phyloP scores from a whole-genome alignment of 441 rosid species.

The Arabidopsis lyrata region DNA sequence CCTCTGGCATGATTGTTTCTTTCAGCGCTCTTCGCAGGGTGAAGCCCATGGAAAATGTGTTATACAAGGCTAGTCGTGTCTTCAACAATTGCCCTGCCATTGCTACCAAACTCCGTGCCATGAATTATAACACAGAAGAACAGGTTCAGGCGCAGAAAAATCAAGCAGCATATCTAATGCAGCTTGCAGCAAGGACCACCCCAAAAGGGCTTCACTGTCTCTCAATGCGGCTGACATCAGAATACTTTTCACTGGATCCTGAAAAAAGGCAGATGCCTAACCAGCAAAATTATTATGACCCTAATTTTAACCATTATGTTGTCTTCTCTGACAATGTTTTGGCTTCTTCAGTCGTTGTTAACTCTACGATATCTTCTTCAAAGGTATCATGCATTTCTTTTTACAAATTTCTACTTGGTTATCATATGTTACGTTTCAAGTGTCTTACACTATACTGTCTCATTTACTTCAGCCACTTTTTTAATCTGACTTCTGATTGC shows the following conservation, averaged over 20 bases:
- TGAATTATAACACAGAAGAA: slow-evolving; percentile 77
- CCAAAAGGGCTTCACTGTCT: slow-evolving; percentile 96
- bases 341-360: slow-evolving; percentile 88
- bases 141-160: slow-evolving; percentile 72
- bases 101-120: slow-evolving; percentile 77
- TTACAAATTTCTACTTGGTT: background rate
- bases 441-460: slow-evolving; percentile 8
- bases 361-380: slow-evolving; percentile 79
- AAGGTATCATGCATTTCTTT: slow-evolving; percentile 50
- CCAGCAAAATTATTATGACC: slow-evolving; percentile 61
- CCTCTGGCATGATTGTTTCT: slow-evolving; percentile 38
- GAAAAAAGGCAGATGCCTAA: slow-evolving; percentile 76
- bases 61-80: slow-evolving; percentile 67
- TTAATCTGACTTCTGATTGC: slow-evolving; percentile 20
- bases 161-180: slow-evolving; percentile 69
- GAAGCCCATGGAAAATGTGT: slow-evolving; percentile 64
- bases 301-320: slow-evolving; percentile 72
- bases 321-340: slow-evolving; percentile 85
- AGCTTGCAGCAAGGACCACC: slow-evolving; percentile 85
- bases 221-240: slow-evolving; percentile 83
- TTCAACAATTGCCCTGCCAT: slow-evolving; percentile 72
- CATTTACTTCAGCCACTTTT: slow-evolving; percentile 26
- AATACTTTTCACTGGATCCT: slow-evolving; percentile 70
- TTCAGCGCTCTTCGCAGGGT: slow-evolving; percentile 74
- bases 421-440: slow-evolving; percentile 8